A percentile compares a stretch with the other conserved stretches of the same genome.
phyloP scores from a whole-genome alignment of 1,284 basidiomycete species.

The Amylostereum areolatum region DNA sequence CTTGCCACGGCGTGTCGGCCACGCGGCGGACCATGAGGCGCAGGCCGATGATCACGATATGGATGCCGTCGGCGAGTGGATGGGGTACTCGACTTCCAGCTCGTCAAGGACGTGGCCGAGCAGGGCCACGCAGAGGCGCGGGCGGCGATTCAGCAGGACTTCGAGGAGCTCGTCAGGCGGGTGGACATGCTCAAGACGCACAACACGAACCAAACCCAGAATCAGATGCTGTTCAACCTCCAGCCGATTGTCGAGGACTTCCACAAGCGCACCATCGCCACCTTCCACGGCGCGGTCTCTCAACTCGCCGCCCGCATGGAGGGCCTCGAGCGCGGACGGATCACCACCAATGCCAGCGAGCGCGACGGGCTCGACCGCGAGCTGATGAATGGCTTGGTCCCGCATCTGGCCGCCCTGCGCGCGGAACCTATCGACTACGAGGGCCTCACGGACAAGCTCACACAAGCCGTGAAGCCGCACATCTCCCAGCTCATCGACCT shows the following conservation, averaged over 20 bases:
- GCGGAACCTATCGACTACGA: slow-evolving; percentile 72
- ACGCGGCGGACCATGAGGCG: slow-evolving; percentile 35
- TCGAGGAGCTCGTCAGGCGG: slow-evolving; percentile 38
- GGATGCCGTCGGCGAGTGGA: slow-evolving; percentile 41
- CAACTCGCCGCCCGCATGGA: slow-evolving; percentile 60
- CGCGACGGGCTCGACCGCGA: slow-evolving; percentile 48
- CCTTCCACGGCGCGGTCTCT: slow-evolving; percentile 53
- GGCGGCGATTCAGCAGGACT: slow-evolving; percentile 50
- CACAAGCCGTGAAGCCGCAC: slow-evolving; percentile 81
- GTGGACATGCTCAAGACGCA: slow-evolving; percentile 23
- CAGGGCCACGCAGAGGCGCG: slow-evolving; percentile 59
- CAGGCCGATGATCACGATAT: slow-evolving; percentile 59
- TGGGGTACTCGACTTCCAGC: slow-evolving; percentile 71
- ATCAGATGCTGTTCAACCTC: slow-evolving; percentile 24
- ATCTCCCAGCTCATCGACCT: slow-evolving; percentile 82
- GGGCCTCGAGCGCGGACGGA: slow-evolving; percentile 21
- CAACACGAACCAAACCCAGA: slow-evolving; percentile 17
- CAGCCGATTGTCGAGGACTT: slow-evolving; percentile 47
- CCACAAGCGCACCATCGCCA: slow-evolving; percentile 46
- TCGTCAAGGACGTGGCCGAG: slow-evolving; percentile 65
- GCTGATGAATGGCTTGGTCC: slow-evolving; percentile 49
- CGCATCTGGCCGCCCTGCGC: slow-evolving; percentile 51
- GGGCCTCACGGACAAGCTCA: slow-evolving; percentile 61
- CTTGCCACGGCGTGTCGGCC: slow-evolving; percentile 15
- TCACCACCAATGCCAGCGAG: slow-evolving; percentile 29